Evolutionary conservation across 2,329 filamentous ascomycete genomes (phyloP).

Genomic region (Trichothecium roseum): DNA sequence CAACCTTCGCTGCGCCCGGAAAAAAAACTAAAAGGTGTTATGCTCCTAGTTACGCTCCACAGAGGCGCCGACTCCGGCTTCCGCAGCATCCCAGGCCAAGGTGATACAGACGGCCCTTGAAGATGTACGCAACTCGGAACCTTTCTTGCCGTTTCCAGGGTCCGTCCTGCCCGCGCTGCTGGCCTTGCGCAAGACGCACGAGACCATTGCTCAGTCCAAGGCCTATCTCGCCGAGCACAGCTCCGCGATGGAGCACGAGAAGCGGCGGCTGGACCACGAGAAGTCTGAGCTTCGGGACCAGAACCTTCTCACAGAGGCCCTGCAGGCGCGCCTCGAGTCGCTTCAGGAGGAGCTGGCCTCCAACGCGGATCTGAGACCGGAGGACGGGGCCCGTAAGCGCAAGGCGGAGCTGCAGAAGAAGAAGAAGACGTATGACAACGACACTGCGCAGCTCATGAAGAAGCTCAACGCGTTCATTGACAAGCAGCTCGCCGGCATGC

Average conservation of each 20-base stretch:
- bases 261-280: slow-evolving; percentile 39
- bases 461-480: slow-evolving; percentile 63
- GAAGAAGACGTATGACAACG: slow-evolving; percentile 48
- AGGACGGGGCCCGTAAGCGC: slow-evolving; percentile 52
- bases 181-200: slow-evolving; percentile 56
- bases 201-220: slow-evolving; percentile 54
- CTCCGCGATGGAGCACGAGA: slow-evolving; percentile 28
- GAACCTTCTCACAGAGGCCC: slow-evolving; percentile 39
- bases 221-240: slow-evolving; percentile 40
- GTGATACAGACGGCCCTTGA: slow-evolving; percentile 57
- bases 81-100: slow-evolving; percentile 18
- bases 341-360: slow-evolving; percentile 48
- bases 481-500: slow-evolving; percentile 58
- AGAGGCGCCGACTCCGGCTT: slow-evolving; percentile 12
- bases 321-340: slow-evolving; percentile 46
- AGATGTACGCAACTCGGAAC: slow-evolving; percentile 47
- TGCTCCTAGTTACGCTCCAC: slow-evolving; percentile 15
- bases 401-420: slow-evolving; percentile 50
- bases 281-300: slow-evolving; percentile 42
- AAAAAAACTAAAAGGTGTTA: background rate
- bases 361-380: slow-evolving; percentile 46
- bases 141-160: slow-evolving; percentile 54
- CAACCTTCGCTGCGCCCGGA: too few species aligned
- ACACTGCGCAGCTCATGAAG: slow-evolving; percentile 50
- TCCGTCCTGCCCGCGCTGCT: slow-evolving; percentile 64